Base-by-base conservation (phyloP, 148 eudicot species). In the Persicaria maculosa region DNA sequence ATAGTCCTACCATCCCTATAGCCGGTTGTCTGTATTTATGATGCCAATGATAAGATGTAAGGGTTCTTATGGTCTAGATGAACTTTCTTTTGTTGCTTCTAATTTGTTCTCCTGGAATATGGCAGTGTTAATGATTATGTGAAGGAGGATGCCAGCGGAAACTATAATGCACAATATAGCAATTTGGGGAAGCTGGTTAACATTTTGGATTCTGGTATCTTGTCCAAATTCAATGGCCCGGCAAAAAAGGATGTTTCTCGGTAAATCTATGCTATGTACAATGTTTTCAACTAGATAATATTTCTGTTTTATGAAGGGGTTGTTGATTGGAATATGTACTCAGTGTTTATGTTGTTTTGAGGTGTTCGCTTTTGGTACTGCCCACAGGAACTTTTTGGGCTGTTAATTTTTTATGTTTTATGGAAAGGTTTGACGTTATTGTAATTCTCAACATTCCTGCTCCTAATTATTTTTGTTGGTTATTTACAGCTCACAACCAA, bases 101-200 rank as follows among this genome's bases (percentile, higher is more conserved):
- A 55, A 55, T 55, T 19, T 57, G 8, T 22, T 44, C 25, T 50
- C 8, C 40, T 47, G n/a, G 17, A 53, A 47, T 71, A 64, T 76
- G 72, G 71, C 79, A 94, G 98, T 77, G 81, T 89, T 71, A 83
- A 71, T 61, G 93, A 91, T 50, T 90, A 72, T 76, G 87, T 74
- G 44, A 73, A n/a, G 6, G 88, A 89, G 64, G 75, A 76, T 76
- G 84, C 79, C 46, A 83, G 76, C 74, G 70, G 72, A 25, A 90
- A 87, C 74, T 94, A 90, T 69, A 79, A 79, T 68, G 77, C 85
- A 6, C 91, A 84, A 62, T 94, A 83, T 78, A 91, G 92, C 86
- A 85, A 90, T 85, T 70, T 90, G 81, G 93, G 82, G 59, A 84
- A 86, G 84, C 88, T 92, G 79, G 89, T 90, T 45, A 80, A 65